Conservation (phyloP, 2,329 filamentous ascomycete species). For the Fusarium lyarnte region DNA sequence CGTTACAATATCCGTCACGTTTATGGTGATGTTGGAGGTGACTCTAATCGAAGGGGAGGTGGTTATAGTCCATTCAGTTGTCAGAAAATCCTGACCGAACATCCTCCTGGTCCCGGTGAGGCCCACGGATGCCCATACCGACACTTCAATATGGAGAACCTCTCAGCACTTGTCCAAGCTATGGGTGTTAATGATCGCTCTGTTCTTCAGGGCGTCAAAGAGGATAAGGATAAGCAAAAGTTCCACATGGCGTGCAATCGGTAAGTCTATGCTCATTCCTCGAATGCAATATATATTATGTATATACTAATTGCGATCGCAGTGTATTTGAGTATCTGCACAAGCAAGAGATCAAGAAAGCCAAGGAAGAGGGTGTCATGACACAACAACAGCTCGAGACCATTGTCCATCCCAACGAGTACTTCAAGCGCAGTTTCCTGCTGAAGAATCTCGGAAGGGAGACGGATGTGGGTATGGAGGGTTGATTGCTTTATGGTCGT, state of each 20-base stretch:
- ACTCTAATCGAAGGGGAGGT: conserved; percentile 83
- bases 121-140: conserved; percentile 96
- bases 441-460: conserved; percentile 78
- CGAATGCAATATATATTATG: too few relatives aligned
- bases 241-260: conserved; percentile 97
- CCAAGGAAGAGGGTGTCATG: conserved; percentile 78
- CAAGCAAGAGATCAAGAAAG: conserved; percentile 78
- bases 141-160: conserved; percentile 89
- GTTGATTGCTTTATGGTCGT: conserved; percentile 45
- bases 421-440: conserved; percentile 94
- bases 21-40: conserved; percentile 95
- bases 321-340: conserved; percentile 91
- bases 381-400: conserved; percentile 84
- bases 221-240: conserved; percentile 88
- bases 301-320: conserved; percentile 4
- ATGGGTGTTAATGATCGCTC: conserved; percentile 83
- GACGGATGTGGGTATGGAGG: conserved; percentile 67
- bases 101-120: conserved; percentile 86
- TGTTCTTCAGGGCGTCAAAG: conserved; percentile 81
- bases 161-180: conserved; percentile 77
- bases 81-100: conserved; percentile 92
- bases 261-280: conserved; percentile 51
- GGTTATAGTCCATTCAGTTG: conserved; percentile 94
- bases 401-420: conserved; percentile 96
- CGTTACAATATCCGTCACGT: conserved; percentile 95